phyloP scores from a whole-genome alignment of 768 basidiomycete genomes.

The Naganishia onofrii region DNA sequence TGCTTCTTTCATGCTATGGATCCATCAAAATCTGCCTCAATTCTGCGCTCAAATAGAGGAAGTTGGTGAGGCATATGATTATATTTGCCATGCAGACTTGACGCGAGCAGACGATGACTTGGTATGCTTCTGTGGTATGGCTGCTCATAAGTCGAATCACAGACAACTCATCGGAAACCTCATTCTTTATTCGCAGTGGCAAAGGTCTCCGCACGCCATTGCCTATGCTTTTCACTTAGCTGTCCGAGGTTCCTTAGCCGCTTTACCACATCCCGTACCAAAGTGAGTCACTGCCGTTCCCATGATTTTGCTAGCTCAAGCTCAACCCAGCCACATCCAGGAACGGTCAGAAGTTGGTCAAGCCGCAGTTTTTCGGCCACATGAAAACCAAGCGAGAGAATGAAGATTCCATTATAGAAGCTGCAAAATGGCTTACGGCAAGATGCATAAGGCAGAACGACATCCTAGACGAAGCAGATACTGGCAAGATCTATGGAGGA shows the following conservation, averaged over 20 bases:
- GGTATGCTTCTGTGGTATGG: constrained; percentile 26
- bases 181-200: constrained; percentile 40
- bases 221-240: constrained; percentile 78
- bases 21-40: constrained; percentile 89
- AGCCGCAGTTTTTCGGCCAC: constrained; percentile 69
- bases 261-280: constrained; percentile 79
- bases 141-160: neutral
- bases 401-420: constrained; percentile 35
- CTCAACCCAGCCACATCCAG: constrained; percentile 17
- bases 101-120: constrained; percentile 52
- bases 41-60: constrained; percentile 78
- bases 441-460: constrained; percentile 34
- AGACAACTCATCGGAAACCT: neutral
- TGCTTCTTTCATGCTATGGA: constrained; percentile 79
- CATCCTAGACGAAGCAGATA: neutral
- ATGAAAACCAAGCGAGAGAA: constrained; percentile 39
- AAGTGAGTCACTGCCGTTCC: constrained; percentile 53
- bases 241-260: constrained; percentile 77
- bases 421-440: constrained; percentile 26
- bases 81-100: constrained; percentile 47
- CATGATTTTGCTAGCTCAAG: neutral
- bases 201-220: constrained; percentile 48
- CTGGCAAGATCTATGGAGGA: neutral
- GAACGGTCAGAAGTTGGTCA: constrained; percentile 69
- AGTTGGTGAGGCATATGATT: constrained; percentile 38